Percentiles rank a stretch among this genome's conserved stretches.
phyloP scores from a whole-genome alignment of 2,329 filamentous ascomycete species.

The Aspergillus nomiae region DNA sequence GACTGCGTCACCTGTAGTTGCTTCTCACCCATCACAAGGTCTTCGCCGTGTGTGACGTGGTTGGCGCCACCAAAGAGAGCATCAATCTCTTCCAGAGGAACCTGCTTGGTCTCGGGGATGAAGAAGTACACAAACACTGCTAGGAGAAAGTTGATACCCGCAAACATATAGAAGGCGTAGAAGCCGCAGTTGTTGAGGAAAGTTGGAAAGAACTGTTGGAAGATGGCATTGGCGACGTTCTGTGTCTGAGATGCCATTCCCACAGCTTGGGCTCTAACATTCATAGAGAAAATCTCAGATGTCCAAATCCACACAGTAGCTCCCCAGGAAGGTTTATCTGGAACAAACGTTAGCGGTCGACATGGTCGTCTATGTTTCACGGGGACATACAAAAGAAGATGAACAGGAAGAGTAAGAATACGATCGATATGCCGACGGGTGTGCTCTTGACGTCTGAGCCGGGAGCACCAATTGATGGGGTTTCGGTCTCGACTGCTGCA shows the following conservation, averaged over 20 bases:
- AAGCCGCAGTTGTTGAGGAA: conserved; percentile 63
- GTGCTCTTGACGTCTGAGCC: conserved; percentile 53
- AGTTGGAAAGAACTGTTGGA: conserved; percentile 70
- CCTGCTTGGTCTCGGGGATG: conserved; percentile 55
- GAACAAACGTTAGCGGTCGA: conserved; percentile 25
- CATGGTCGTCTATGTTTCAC: conserved; percentile 4
- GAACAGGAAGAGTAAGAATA: conserved; percentile 68
- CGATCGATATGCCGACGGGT: conserved; percentile 67
- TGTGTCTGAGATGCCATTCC: conserved; percentile 66
- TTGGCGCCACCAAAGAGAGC: conserved; percentile 41
- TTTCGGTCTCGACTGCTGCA: conserved; percentile 58
- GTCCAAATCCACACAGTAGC: conserved; percentile 74
- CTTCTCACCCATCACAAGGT: conserved; percentile 32
- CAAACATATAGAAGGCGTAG: conserved; percentile 60
- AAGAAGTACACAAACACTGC: conserved; percentile 54
- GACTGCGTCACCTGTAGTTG: conserved; percentile 10
- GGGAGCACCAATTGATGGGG: conserved; percentile 50
- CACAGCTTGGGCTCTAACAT: conserved; percentile 70
- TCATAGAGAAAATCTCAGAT: conserved; percentile 69
- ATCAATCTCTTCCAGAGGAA: conserved; percentile 42
- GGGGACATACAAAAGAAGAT: conserved; percentile 48
- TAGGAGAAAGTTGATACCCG: conserved; percentile 54
- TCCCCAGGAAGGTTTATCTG: conserved; percentile 69
- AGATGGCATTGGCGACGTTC: conserved; percentile 67
- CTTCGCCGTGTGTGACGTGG: conserved; percentile 37